These are phyloP conservation scores for Seiridium cupressi DNA, from an alignment of 2,329 filamentous ascomycete genomes.

Conservation along the genomic window DNA sequence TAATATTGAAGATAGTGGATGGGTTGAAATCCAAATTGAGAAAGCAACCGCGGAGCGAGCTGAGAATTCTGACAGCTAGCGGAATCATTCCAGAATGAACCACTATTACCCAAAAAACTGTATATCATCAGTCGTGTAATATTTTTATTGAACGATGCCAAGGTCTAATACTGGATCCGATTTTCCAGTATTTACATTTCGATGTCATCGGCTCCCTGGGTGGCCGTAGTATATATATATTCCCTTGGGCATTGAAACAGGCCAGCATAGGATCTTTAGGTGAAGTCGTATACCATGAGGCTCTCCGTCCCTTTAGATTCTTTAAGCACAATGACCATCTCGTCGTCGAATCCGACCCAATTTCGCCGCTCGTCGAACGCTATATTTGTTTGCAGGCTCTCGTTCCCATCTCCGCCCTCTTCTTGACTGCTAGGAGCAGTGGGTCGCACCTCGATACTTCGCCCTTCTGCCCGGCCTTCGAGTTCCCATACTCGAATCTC, in stretches of 20 bases:
- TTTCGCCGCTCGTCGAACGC: constrained; percentile 47
- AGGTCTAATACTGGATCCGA: no score
- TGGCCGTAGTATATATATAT: no score
- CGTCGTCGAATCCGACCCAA: constrained; percentile 87
- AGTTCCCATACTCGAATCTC: constrained; percentile 88
- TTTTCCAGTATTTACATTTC: no score
- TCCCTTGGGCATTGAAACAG: no score
- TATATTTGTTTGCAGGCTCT: constrained; percentile 7
- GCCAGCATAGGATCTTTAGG: constrained; percentile 37
- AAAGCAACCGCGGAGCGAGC: no score
- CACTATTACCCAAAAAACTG: no score
- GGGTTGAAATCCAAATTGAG: no score
- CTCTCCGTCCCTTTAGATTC: constrained; percentile 70
- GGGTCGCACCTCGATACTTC: constrained; percentile 51
- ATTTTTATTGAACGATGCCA: no score
- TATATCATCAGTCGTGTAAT: no score
- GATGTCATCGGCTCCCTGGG: no score
- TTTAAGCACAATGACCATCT: constrained; percentile 84
- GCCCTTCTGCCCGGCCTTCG: constrained; percentile 61
- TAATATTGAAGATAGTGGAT: background rate
- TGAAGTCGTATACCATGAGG: constrained; percentile 85
- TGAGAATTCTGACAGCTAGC: no score
- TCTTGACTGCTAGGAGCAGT: constrained; percentile 22
- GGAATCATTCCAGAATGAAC: no score
- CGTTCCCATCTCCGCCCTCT: background rate